Evolutionary conservation across 2,329 filamentous ascomycete species (phyloP).

Genomic region (Aspergillus eucalypticola): DNA sequence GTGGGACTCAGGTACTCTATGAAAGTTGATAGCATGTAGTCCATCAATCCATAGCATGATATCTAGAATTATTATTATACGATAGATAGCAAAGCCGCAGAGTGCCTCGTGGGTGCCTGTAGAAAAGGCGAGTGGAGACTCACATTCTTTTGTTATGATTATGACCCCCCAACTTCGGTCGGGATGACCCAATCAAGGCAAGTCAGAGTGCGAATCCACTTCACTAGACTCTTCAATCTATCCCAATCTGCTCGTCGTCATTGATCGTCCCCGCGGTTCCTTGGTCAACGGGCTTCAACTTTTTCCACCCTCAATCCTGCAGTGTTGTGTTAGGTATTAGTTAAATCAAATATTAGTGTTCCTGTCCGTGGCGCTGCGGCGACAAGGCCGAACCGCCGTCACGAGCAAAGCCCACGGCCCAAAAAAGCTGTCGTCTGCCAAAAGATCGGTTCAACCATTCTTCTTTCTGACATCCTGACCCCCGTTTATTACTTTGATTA

Average conservation of each 20-base stretch:
- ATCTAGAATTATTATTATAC: background rate
- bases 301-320: background rate
- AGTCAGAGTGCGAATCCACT: background rate
- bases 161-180: background rate
- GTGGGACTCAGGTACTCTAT: background rate
- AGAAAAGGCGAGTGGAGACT: background rate
- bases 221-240: background rate
- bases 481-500: background rate
- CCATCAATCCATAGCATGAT: background rate
- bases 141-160: constrained; percentile 4
- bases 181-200: background rate
- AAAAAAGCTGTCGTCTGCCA: background rate
- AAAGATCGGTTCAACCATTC: background rate
- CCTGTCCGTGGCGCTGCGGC: background rate
- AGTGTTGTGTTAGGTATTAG: background rate
- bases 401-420: background rate
- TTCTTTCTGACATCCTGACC: background rate
- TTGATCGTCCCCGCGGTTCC: constrained; percentile 15
- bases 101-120: background rate
- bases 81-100: no score
- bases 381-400: background rate
- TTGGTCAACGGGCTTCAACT: constrained; percentile 14
- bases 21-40: background rate
- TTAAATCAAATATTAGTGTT: background rate
- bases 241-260: background rate